Percentiles rank a stretch among this genome's conserved stretches.
These are phyloP conservation scores for Salix dunnii DNA, from an alignment of 345 rosid species.

Conservation along the genomic window DNA sequence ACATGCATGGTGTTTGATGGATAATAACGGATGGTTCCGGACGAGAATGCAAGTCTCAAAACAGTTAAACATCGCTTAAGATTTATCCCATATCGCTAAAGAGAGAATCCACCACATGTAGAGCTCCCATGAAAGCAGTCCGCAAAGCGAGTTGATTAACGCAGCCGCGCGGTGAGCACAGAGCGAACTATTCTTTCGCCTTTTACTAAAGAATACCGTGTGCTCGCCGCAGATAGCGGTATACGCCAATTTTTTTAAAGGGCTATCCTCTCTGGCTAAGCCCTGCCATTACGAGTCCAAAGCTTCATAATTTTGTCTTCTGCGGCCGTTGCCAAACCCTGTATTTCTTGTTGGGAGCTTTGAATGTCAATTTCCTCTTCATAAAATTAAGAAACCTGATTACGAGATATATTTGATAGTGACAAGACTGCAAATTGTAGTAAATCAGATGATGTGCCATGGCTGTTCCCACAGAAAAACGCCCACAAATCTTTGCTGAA, in stretches of 20 bases:
- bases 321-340: too few species aligned
- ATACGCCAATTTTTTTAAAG: conserved; percentile 2
- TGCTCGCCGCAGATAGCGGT: conserved; percentile 25
- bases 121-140: background rate
- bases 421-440: background rate
- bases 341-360: too few species aligned
- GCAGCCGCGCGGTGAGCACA: conserved; percentile 40
- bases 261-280: background rate
- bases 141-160: accelerated
- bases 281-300: background rate
- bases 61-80: too few species aligned
- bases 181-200: conserved; percentile 54
- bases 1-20: too few species aligned
- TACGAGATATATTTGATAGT: background rate
- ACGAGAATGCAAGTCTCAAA: too few species aligned
- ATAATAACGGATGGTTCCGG: too few species aligned
- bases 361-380: too few species aligned
- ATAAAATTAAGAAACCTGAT: background rate
- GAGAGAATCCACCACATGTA: background rate
- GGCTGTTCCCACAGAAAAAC: background rate
- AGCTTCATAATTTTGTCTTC: too few species aligned
- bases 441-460: background rate
- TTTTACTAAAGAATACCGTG: conserved; percentile 54
- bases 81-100: background rate
- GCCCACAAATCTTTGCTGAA: background rate